Conservation (phyloP, 2,329 filamentous ascomycete species). For the Trichoderma asperellum region DNA sequence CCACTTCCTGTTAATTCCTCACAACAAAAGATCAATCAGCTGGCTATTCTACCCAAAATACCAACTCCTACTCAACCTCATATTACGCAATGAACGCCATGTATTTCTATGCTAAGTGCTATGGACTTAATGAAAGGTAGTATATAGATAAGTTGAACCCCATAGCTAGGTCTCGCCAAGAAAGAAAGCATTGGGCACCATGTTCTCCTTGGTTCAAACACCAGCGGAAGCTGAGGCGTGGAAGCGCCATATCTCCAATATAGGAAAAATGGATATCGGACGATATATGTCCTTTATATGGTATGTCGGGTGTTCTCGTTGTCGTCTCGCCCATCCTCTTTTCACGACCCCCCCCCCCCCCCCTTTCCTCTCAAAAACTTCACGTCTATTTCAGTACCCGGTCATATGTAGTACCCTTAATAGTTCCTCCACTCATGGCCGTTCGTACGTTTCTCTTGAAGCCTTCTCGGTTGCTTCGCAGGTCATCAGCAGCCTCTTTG, state of each 20-base stretch:
- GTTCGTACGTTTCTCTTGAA: slow-evolving; percentile 91
- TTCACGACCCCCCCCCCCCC: background rate
- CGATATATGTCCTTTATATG: slow-evolving; percentile 17
- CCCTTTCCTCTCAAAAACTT: background rate
- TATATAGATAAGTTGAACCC: slow-evolving; percentile 15
- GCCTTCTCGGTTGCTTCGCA: slow-evolving; percentile 79
- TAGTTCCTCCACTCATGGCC: slow-evolving; percentile 78
- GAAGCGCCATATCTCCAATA: background rate
- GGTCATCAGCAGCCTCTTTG: slow-evolving; percentile 94
- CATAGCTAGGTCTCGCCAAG: background rate
- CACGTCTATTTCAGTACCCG: slow-evolving; percentile 68
- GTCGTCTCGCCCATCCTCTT: background rate
- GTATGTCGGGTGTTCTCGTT: slow-evolving; percentile 10
- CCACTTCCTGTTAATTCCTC: background rate
- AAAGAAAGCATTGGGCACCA: background rate
- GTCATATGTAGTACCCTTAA: slow-evolving; percentile 76
- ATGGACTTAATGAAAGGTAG: slow-evolving; percentile 25
- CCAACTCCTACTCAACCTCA: background rate
- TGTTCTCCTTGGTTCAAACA: background rate
- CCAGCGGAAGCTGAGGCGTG: background rate
- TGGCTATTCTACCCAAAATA: background rate
- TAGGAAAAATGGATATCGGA: background rate
- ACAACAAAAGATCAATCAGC: background rate
- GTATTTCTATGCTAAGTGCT: slow-evolving; percentile 26
- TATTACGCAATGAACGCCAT: slow-evolving; percentile 15